A percentile compares a stretch with the other conserved stretches of the same genome.
Evolutionary conservation across 2,329 filamentous ascomycete genomes (phyloP).

Genomic region (Sarocladium oryzae): DNA sequence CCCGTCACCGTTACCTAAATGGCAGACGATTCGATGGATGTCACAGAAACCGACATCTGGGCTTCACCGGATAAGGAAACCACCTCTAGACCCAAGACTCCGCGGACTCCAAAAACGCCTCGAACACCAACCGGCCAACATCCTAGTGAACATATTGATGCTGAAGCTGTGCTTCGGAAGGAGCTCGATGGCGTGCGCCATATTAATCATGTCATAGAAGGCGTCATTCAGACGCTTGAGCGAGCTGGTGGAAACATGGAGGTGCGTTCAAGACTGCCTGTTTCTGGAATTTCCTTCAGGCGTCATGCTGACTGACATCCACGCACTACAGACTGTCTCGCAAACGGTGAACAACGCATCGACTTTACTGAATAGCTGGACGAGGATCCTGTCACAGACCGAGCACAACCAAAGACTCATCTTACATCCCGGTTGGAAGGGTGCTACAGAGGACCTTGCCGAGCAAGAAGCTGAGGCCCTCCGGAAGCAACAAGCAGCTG

Average conservation of each 20-base stretch:
- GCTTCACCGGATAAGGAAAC: constrained; percentile 34
- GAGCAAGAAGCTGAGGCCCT: constrained; percentile 78
- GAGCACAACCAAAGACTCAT: constrained; percentile 95
- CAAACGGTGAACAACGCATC: constrained; percentile 82
- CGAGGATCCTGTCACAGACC: constrained; percentile 89
- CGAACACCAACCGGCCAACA: constrained; percentile 27
- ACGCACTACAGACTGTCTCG: constrained; percentile 60
- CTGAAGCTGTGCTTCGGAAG: constrained; percentile 66
- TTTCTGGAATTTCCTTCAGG: neutral
- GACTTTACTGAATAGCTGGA: constrained; percentile 89
- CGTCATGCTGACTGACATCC: constrained; percentile 5
- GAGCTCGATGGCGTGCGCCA: constrained; percentile 79
- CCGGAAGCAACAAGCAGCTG: constrained; percentile 67
- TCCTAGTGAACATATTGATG: constrained; percentile 45
- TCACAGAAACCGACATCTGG: constrained; percentile 44
- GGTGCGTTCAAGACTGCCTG: constrained; percentile 32
- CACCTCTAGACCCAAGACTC: constrained; percentile 37
- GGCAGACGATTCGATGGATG: constrained; percentile 34
- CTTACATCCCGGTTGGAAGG: constrained; percentile 82
- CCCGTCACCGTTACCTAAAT: constrained; percentile 23
- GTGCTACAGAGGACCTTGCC: constrained; percentile 77
- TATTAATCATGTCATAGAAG: constrained; percentile 84
- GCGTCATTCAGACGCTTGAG: constrained; percentile 64
- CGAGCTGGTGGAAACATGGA: constrained; percentile 73
- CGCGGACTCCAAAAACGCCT: constrained; percentile 40